Conservation (phyloP, 2,329 filamentous ascomycete genomes). For the Albophoma yamanashiensis region DNA sequence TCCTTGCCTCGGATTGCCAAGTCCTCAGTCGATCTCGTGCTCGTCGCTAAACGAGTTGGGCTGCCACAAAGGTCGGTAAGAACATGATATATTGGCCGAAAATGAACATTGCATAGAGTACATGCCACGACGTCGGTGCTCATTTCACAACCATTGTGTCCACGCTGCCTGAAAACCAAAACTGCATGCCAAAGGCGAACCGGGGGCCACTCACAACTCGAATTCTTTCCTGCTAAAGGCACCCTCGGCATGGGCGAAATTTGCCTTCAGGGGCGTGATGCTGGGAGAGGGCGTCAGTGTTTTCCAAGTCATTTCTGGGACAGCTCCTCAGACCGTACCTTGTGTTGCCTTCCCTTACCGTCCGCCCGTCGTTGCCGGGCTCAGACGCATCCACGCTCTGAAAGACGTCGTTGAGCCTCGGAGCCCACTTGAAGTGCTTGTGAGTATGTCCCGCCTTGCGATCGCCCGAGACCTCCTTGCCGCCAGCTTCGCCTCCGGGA, state of each 20-base stretch:
- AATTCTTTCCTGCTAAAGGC: conserved; percentile 60
- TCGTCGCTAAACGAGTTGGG: conserved; percentile 8
- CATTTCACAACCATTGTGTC: background rate
- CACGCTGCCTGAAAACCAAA: background rate
- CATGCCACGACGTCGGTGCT: conserved; percentile 12
- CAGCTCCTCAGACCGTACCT: conserved; percentile 43
- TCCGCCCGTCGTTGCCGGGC: conserved; percentile 88
- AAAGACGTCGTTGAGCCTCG: conserved; percentile 77
- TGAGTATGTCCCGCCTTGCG: conserved; percentile 49
- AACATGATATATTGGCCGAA: conserved; percentile 20
- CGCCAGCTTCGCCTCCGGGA: conserved; percentile 38
- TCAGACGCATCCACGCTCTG: conserved; percentile 69
- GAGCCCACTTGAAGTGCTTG: conserved; percentile 92
- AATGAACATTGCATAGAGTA: conserved; percentile 13
- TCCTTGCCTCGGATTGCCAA: conserved; percentile 10
- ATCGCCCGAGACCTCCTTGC: conserved; percentile 11
- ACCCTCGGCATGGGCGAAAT: conserved; percentile 70
- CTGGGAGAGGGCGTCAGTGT: conserved; percentile 30
- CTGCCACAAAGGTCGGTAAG: conserved; percentile 22
- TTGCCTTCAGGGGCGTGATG: conserved; percentile 82
- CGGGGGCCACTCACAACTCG: conserved; percentile 66
- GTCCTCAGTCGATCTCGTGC: conserved; percentile 5
- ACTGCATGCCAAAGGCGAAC: background rate
- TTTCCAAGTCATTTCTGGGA: background rate
- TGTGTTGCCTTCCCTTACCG: conserved; percentile 76